Evolutionary conservation across 1,284 basidiomycete species (phyloP).

Genomic region (Boletellus dicymbophilus): DNA sequence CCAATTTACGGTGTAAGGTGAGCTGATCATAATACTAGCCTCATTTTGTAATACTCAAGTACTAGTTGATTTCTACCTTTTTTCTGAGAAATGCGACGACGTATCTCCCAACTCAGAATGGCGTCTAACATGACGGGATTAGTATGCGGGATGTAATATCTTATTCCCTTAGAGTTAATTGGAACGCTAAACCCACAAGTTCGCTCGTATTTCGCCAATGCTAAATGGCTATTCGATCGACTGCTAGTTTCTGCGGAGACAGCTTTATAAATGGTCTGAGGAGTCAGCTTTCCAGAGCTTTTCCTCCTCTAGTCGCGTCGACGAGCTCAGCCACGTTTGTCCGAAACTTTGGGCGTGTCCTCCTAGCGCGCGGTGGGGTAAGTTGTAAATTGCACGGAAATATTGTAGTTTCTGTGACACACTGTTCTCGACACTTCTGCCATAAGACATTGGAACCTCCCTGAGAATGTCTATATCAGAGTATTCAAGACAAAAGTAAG

Average conservation of each 20-base stretch:
- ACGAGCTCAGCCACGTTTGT: no score
- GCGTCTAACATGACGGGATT: conserved; percentile 67
- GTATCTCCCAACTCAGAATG: conserved; percentile 64
- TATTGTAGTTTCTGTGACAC: no score
- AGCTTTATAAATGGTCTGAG: no score
- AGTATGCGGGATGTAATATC: conserved; percentile 82
- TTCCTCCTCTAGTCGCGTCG: no score
- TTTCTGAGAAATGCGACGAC: conserved; percentile 79
- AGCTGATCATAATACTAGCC: background rate
- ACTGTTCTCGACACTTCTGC: no score
- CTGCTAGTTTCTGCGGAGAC: conserved; percentile 58
- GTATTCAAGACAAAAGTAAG: no score
- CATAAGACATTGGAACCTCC: no score
- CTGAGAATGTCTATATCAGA: no score
- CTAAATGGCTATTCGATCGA: conserved; percentile 87
- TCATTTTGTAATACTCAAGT: background rate
- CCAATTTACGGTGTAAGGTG: conserved; percentile 94
- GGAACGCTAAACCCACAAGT: conserved; percentile 76
- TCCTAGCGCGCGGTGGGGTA: no score
- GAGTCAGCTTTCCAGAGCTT: conserved; percentile 53
- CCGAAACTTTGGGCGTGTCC: no score
- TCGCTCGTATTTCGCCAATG: conserved; percentile 82
- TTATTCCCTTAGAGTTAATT: conserved; percentile 89
- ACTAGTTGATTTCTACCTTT: conserved; percentile 56
- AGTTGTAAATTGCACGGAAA: no score